Base-by-base conservation (phyloP, 2,329 filamentous ascomycete species). In the Curvularia lunata region DNA sequence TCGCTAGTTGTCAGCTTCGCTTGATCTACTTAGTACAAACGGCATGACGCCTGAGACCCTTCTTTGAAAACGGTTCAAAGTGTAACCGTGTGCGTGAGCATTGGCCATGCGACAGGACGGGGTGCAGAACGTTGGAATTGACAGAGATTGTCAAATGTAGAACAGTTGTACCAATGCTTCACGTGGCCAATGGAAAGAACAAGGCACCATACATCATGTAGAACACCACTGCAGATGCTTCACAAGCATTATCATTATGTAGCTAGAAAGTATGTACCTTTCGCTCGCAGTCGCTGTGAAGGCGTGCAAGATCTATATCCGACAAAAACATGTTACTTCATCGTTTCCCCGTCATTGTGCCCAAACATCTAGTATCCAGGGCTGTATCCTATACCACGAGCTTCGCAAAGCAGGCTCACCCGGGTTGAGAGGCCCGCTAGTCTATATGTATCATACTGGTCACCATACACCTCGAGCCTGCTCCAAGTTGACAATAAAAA, bases 211-310 rank as follows among this genome's bases (percentile, higher is more conserved):
- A n/a, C 6, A 25, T 25, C 23, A 25, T 4, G 23, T 25, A 25
- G 23, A 25, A 25, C 6, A 6, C 23, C 23, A 30, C 8, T n/a
- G 10, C 16, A 27, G 13, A 27, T 38, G 45, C 51, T 54, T 49
- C 50, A 53, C 54, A 65, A 57, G 60, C 59, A 74, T 74, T 74
- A 75, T 62, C 59, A 73, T 75, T 74, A 73, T 64, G 62, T 74
- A 71, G 67, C 63, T 73, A 62, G 61, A 61, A 61, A 52, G 61
- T 65, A 65, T 66, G 46, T 65, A 63, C 51, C 59, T 60, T 57
- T 54, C 50, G 56, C 45, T 67, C 61, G 61, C 65, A 64, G 61
- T 32, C 48, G 49, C 49, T 47, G 63, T 52, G 58, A 57, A 54
- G 51, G 41, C 45, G 65, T 64, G 67, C 64, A 51, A 64, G 52